These are phyloP conservation scores for Saturnispora halmiae DNA, from an alignment of 805 yeast genomes.

Conservation along the genomic window DNA sequence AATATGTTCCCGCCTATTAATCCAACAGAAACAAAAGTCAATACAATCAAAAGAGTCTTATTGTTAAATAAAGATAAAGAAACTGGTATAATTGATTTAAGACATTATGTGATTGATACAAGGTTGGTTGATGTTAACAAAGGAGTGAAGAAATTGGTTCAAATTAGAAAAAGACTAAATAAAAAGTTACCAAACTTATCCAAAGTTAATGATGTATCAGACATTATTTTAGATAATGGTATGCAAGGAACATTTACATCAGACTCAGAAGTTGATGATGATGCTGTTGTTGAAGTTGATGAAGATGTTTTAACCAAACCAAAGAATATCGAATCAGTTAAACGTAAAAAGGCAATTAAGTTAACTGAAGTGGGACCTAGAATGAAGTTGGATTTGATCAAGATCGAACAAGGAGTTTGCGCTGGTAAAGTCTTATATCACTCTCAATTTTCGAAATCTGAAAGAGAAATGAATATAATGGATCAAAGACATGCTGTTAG, in stretches of 20 bases:
- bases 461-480: constrained; percentile 47
- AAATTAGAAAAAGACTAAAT: constrained; percentile 48
- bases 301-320: constrained; percentile 20
- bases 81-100: constrained; percentile 66
- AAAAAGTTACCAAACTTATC: constrained; percentile 64
- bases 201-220: constrained; percentile 66
- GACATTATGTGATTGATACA: constrained; percentile 87
- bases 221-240: constrained; percentile 69
- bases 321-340: constrained; percentile 16
- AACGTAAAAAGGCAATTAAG: constrained; percentile 75
- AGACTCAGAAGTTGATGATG: constrained; percentile 92
- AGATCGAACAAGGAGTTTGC: constrained; percentile 90
- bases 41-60: constrained; percentile 72
- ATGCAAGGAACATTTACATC: constrained; percentile 54
- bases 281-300: constrained; percentile 60
- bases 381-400: constrained; percentile 60
- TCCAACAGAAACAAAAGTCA: constrained; percentile 70
- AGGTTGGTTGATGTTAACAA: constrained; percentile 71
- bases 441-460: constrained; percentile 53
- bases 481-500: constrained; percentile 60
- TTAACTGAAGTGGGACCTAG: constrained; percentile 92
- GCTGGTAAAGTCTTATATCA: constrained; percentile 85
- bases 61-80: constrained; percentile 66
- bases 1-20: constrained; percentile 93
- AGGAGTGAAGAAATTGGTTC: constrained; percentile 62